These are phyloP conservation scores for Neoarthrinium moseri DNA, from an alignment of 2,329 filamentous ascomycete genomes.

Conservation along the genomic window DNA sequence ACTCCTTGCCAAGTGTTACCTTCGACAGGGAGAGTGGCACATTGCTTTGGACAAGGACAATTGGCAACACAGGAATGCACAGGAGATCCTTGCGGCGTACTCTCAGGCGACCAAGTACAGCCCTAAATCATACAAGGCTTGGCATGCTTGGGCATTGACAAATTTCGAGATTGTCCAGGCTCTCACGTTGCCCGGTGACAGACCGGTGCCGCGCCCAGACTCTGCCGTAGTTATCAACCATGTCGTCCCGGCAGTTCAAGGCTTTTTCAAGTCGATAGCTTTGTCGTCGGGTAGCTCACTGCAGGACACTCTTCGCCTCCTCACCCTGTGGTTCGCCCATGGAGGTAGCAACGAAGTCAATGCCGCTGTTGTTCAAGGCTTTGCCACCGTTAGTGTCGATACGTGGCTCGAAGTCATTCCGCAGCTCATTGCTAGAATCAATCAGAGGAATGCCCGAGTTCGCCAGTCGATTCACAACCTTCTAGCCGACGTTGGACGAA, in stretches of 20 bases:
- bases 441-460: slow-evolving; percentile 87
- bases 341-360: slow-evolving; percentile 88
- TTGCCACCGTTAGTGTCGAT: slow-evolving; percentile 88
- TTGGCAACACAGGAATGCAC: slow-evolving; percentile 83
- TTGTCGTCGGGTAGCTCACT: slow-evolving; percentile 88
- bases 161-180: slow-evolving; percentile 98
- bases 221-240: slow-evolving; percentile 75
- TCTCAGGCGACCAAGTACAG: slow-evolving; percentile 91
- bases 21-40: slow-evolving; percentile 96
- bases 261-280: slow-evolving; percentile 97
- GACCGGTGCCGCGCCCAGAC: slow-evolving; percentile 43
- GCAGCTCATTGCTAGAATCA: slow-evolving; percentile 95
- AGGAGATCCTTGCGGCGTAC: slow-evolving; percentile 89
- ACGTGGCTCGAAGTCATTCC: slow-evolving; percentile 99
- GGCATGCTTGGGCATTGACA: slow-evolving; percentile 97
- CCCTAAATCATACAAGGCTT: slow-evolving; percentile 96
- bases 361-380: slow-evolving; percentile 82
- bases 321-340: slow-evolving; percentile 96
- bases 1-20: slow-evolving; percentile 89
- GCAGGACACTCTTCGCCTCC: slow-evolving; percentile 87
- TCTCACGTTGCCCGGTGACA: slow-evolving; percentile 64
- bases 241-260: slow-evolving; percentile 89
- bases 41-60: slow-evolving; percentile 80
- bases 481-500: slow-evolving; percentile 86
- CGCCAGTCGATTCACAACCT: slow-evolving; percentile 90